Evolutionary conservation across 305 asterid species (phyloP), one percentile per base, ranked within the genome.

Genomic region (Caryopteris hybrid): DNA sequence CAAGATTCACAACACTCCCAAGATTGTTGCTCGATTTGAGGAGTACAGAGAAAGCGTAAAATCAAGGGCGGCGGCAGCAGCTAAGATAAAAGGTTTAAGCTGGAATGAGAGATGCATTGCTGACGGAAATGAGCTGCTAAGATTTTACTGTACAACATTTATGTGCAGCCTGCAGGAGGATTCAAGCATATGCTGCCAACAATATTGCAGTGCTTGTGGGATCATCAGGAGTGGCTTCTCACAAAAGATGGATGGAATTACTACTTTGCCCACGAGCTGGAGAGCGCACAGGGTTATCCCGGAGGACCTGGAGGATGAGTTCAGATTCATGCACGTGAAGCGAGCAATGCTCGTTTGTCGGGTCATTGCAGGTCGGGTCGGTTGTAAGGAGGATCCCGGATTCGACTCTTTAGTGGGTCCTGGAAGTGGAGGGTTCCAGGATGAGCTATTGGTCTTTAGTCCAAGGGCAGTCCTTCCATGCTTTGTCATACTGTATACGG

Each of bases 391-490:
- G 46, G 94, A 83, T 63, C 75, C 78, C 0, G 89, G 90, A 31
- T 87, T 64, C 20, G 98, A 91, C 38, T 91, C 98, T 8, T 50
- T 87, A 70, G 83, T 76, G 48, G 90, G 95, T 4, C 73, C 66
- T 17, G 36, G 27, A 6, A 61, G 61, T 27, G 70, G 64, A 5
- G 89, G 79, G 22, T 39, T 20, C 22, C 90, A 81, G n/a, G 95
- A 91, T 62, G 96, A 92, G 80, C 74, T 92, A 46, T 39, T 87
- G 83, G 94, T 92, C 9, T 84, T 83, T 53, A 86, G 81, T 81
- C 87, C 92, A 0, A 78, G 86, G 88, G 98, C 96, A 5, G 91
- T 92, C 17, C 95, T 92, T 72, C 98, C 98, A 21, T 92, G 98
- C 76, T 92, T 92, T 72, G 88, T 86, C 11, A 86, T 92, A 17